Base-by-base conservation (phyloP, 164 flowering plant species). In the Aristolochia contorta region DNA sequence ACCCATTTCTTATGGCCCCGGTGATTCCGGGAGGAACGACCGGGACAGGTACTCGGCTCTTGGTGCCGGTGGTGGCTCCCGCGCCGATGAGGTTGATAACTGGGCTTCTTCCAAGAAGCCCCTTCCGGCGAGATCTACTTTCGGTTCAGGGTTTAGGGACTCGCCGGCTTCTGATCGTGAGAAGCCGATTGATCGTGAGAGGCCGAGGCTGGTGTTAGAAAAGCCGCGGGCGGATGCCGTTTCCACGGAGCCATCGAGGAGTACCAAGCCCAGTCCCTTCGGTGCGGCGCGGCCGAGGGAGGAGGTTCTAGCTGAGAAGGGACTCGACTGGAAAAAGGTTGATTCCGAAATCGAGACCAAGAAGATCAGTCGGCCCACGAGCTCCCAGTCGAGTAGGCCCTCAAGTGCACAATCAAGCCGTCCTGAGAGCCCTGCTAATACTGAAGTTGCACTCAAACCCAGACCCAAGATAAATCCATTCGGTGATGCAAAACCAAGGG, bases 401-500 rank as follows among this genome's bases (percentile, higher is more conserved):
- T 75, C 80, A 6, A 88, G 91, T 65, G 78, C 83, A 1, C 91
- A 84, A n/a, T 83, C 89, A 0, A 69, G 62, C 63, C 56, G 91
- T 73, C 82, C 91, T 2, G 87, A 81, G 68, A 77, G 77, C 48
- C 76, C 66, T 4, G 74, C 60, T 3, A 45, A 48, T 15, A 14
- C 67, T 41, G 79, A 75, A 49, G 79, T 52, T 56, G 75, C 54
- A 58, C 68, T 56, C 23, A 88, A 75, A 74, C 71, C 83, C 6
- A 75, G 77, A 56, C 89, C 86, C 3, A 89, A 81, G 69, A 84
- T 87, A 67, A 92, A 92, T 60, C 98, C 96, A 1, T 92, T 92
- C 61, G 98, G 96, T n/a, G 91, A 89, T 69, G 96, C 96, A 1
- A 87, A 84, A 79, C 98, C 96, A 20, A 72, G 96, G 65, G 98